Percentiles rank a stretch among this genome's conserved stretches.
These are phyloP conservation scores for Tetrahymena elliotti DNA, from an alignment of 73 alveolate genomes.

Conservation along the genomic window DNA sequence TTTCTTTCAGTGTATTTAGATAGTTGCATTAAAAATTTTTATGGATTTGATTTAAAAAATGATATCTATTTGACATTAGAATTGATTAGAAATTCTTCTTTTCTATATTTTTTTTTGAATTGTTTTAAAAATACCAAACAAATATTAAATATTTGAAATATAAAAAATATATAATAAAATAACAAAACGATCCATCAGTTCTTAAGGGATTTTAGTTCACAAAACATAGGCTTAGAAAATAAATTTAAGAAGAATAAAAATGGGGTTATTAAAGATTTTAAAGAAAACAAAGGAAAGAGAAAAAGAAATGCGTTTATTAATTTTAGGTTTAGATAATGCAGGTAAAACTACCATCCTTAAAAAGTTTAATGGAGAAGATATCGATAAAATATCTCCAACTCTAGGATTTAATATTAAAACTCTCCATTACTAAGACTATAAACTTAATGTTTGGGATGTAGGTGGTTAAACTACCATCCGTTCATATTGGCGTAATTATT, in stretches of 20 bases:
- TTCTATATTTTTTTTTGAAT: not conserved
- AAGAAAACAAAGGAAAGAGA: constrained; percentile 87
- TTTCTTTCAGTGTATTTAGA: too few relatives aligned
- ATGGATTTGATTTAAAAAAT: too few relatives aligned
- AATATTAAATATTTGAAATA: not conserved
- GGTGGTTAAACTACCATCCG: constrained; percentile 99
- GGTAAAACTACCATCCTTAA: constrained; percentile 92
- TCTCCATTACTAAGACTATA: constrained; percentile 78
- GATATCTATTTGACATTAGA: not conserved
- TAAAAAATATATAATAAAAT: too few relatives aligned
- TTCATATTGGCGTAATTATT: constrained; percentile 98
- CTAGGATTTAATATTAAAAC: constrained; percentile 97
- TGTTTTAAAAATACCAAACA: too few relatives aligned
- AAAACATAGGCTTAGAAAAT: not conserved
- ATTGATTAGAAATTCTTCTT: not conserved
- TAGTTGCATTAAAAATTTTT: too few relatives aligned
- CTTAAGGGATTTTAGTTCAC: not conserved
- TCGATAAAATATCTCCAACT: constrained; percentile 92
- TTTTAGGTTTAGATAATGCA: constrained; percentile 92
- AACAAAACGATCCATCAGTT: not conserved
- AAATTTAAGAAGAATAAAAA: not conserved
- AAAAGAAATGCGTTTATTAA: constrained; percentile 83
- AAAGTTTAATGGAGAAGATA: constrained; percentile 94
- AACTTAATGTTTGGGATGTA: constrained; percentile 97
- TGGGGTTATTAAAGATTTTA: constrained; percentile 88